Conservation (phyloP, 345 rosid species). For the Bretschneidera sinensis region DNA sequence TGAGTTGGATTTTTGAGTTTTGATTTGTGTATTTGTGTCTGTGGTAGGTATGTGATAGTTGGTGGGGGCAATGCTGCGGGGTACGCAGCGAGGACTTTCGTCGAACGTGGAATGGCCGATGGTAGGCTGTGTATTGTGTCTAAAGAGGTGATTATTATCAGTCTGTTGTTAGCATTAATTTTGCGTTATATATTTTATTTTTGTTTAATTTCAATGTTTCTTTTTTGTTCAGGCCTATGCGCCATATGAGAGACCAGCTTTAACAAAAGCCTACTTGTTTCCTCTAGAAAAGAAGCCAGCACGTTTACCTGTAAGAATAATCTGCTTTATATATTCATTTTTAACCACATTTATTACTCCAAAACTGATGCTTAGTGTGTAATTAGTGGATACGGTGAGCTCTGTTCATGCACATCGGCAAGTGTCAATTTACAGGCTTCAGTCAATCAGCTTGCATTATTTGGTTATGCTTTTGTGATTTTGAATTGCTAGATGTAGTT, state of each 20-base stretch:
- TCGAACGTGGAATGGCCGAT: slow-evolving; percentile 93
- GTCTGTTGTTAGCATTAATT: slow-evolving; percentile 2
- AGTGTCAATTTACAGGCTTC: background rate
- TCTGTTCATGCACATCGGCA: background rate
- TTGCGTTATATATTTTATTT: background rate
- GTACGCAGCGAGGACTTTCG: slow-evolving; percentile 88
- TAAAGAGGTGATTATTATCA: slow-evolving; percentile 57
- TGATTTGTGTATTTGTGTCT: background rate
- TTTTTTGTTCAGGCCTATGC: slow-evolving; percentile 56
- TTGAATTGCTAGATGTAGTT: slow-evolving; percentile 6
- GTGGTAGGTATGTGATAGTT: slow-evolving; percentile 64
- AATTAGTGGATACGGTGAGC: background rate
- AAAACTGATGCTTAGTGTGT: background rate
- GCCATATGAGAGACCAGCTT: slow-evolving; percentile 96
- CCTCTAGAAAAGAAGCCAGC: slow-evolving; percentile 91
- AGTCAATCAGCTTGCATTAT: background rate
- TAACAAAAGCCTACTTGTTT: slow-evolving; percentile 91
- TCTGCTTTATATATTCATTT: background rate
- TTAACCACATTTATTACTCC: background rate
- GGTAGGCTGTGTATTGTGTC: slow-evolving; percentile 86
- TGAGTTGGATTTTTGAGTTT: slow-evolving; percentile 1
- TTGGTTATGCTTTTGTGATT: slow-evolving; percentile 1
- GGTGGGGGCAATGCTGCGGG: slow-evolving; percentile 99
- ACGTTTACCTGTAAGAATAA: slow-evolving; percentile 71
- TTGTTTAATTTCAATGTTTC: background rate